A percentile compares a stretch with the other conserved stretches of the same genome.
Evolutionary conservation across 2,329 filamentous ascomycete species (phyloP).

Genomic region (Phyllachora maydis): DNA sequence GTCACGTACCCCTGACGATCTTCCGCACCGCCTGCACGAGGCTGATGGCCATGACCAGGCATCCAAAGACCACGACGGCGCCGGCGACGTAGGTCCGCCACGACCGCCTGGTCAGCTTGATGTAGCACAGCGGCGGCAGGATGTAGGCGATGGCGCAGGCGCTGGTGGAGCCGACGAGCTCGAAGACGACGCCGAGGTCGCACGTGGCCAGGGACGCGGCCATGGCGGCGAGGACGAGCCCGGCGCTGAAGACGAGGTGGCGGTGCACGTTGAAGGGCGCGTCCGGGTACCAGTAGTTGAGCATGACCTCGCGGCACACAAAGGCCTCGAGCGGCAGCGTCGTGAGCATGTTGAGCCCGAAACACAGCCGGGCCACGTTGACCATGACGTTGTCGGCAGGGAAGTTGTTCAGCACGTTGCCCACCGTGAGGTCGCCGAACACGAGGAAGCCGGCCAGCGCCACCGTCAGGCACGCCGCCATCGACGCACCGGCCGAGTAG

Average conservation of each 20-base stretch:
- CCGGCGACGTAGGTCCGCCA: slow-evolving; percentile 12
- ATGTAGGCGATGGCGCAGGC: slow-evolving; percentile 92
- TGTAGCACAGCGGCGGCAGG: slow-evolving; percentile 81
- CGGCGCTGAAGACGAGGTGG: slow-evolving; percentile 72
- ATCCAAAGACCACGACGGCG: slow-evolving; percentile 10
- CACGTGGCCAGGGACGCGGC: slow-evolving; percentile 66
- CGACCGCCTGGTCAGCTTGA: slow-evolving; percentile 60
- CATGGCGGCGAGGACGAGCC: slow-evolving; percentile 64
- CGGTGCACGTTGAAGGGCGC: slow-evolving; percentile 64
- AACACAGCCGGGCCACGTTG: slow-evolving; percentile 84
- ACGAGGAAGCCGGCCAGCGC: slow-evolving; percentile 78
- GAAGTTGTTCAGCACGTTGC: slow-evolving; percentile 98
- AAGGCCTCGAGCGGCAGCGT: slow-evolving; percentile 93
- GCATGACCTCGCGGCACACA: slow-evolving; percentile 92
- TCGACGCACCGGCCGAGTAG: slow-evolving; percentile 75
- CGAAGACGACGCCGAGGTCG: slow-evolving; percentile 85
- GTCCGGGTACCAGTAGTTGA: slow-evolving; percentile 53
- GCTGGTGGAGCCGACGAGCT: slow-evolving; percentile 87
- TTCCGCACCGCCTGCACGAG: slow-evolving; percentile 9
- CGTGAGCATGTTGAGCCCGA: slow-evolving; percentile 96
- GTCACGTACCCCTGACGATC: slow-evolving; percentile 9
- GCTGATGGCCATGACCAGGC: slow-evolving; percentile 10
- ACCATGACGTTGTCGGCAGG: slow-evolving; percentile 78
- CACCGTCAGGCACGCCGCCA: slow-evolving; percentile 80
- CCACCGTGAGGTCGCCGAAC: slow-evolving; percentile 78